Base-by-base conservation (phyloP, 345 rosid genomes). In the Firmiana major region DNA sequence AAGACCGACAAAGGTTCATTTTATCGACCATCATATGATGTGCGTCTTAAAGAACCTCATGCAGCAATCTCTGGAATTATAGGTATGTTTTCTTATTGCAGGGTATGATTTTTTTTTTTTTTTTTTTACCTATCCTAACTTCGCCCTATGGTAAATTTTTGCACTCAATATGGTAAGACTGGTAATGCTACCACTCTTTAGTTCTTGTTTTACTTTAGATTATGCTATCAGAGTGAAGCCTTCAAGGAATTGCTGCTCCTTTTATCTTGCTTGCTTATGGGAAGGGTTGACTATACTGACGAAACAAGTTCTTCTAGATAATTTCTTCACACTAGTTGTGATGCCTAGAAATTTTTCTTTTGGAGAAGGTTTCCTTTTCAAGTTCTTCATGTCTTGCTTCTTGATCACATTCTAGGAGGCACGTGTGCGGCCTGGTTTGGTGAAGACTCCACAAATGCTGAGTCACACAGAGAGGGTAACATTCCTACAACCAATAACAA, bases 1-100 rank as follows among this genome's bases (percentile, higher is more conserved):
- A 84, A 82, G 79, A 87, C 82, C 38, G 91, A 87, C 19, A 76
- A 83, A 73, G 94, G 90, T 34, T 22, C 68, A 21, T 77, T 87
- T 72, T 74, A 11, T 71, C 46, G 34, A 60, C 86, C 85, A 5
- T 79, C 97, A 59, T 92, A 90, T 55, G 97, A 92, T 82, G 6
- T 77, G 24, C 87, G 90, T 31, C 90, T 94, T 19, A 81, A 69
- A 24, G 93, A 94, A 75, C 97, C 98, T 76, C 97, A 85, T 82
- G 85, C 93, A 70, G 84, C 94, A 9, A 75, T 94, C 69, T 94
- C 94, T 55, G 92, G 91, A 79, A 83, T 90, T 65, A 63, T 92
- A 75, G 97, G 98, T 92, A 89, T 78, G 53, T 40, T 51, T 66
- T 49, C 54, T 11, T 57, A 15, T 26, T 55, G 26, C 34, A 63